phyloP scores from a whole-genome alignment of 1,284 basidiomycete genomes.

The Cutaneotrichosporon sp. region DNA sequence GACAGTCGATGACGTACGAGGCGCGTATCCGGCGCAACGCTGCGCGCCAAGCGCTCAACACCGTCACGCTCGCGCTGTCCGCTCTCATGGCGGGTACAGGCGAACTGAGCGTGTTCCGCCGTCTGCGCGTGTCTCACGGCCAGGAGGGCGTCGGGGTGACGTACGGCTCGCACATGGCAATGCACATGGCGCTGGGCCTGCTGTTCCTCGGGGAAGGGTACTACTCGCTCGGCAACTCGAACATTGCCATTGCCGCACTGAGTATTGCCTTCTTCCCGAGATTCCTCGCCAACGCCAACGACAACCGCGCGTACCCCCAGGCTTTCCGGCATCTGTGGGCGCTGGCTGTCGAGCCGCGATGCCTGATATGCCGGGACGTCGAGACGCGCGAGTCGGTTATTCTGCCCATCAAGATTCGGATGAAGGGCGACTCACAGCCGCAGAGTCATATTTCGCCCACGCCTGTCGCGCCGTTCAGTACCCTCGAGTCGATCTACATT shows the following conservation, averaged over 20 bases:
- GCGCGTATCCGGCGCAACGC: constrained; percentile 77
- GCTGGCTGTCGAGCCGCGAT: constrained; percentile 87
- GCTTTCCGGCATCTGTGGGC: constrained; percentile 94
- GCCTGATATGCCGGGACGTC: constrained; percentile 82
- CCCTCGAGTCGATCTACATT: constrained; percentile 69
- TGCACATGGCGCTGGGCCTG: constrained; percentile 84
- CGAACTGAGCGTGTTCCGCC: constrained; percentile 79
- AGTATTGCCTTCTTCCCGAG: constrained; percentile 86
- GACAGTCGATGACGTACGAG: constrained; percentile 68
- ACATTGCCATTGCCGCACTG: constrained; percentile 85
- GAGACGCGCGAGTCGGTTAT: constrained; percentile 85
- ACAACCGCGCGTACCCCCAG: constrained; percentile 88
- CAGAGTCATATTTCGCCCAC: constrained; percentile 78
- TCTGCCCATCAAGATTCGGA: constrained; percentile 79
- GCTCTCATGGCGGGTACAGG: constrained; percentile 97
- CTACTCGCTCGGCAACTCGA: constrained; percentile 85
- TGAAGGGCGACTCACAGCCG: constrained; percentile 25
- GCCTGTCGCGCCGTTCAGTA: constrained; percentile 78
- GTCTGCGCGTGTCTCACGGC: constrained; percentile 88
- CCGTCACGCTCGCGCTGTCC: constrained; percentile 76
- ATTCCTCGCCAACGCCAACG: constrained; percentile 68
- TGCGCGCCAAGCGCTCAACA: constrained; percentile 79
- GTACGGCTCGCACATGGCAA: constrained; percentile 86
- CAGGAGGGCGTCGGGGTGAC: constrained; percentile 70
- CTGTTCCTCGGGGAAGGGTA: constrained; percentile 91